Base-by-base conservation (phyloP, 257 asterid species). In the Lycium ferocissimum region DNA sequence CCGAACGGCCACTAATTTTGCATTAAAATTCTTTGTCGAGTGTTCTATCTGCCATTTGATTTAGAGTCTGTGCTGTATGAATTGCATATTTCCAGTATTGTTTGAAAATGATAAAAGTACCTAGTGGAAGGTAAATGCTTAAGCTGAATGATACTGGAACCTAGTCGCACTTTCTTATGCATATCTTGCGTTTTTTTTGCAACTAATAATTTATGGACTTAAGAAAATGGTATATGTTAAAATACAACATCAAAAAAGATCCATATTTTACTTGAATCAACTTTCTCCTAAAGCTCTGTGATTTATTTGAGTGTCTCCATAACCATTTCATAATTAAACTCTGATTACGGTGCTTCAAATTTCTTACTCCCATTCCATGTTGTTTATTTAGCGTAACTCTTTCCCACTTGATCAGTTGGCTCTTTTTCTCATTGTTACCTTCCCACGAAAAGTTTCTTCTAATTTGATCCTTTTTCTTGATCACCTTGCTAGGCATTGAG, bases 181-280 rank as follows among this genome's bases (percentile, higher is more conserved):
- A 4, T 1, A 3, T 3, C 2, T 13, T 54, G 58, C 58, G 14
- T 4, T 54, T 11, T 38, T 70, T 70, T 38, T 70, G 54, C 8
- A 38, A n/a, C 54, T 38, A 17, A 8, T 70, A 38, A 0, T 7
- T 70, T 70, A 38, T 70, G 53, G 15, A 38, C 54, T 43, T 38
- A n/a, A 70, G 33, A 70, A 69, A 70, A 70, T 38, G 53, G 38
- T 70, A 17, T 70, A 38, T 70, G 78, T 70, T 38, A 70, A 38
- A 17, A 38, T 10, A 69, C 26, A 69, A 38, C 26, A 2, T 11
- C 58, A 3, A 40, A 26, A 65, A 63, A 26, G 4, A 4, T 18
- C 40, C 26, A 2, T 65, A 26, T 40, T 65, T 65, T 26, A 37
- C n/a, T 69, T 69, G 12, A 15, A 37, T 69, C 14, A 15, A 69